Evolutionary conservation across 495 filamentous ascomycete species (phyloP), one percentile per base, ranked within the genome.

Genomic region (Penicillium flavigenum): DNA sequence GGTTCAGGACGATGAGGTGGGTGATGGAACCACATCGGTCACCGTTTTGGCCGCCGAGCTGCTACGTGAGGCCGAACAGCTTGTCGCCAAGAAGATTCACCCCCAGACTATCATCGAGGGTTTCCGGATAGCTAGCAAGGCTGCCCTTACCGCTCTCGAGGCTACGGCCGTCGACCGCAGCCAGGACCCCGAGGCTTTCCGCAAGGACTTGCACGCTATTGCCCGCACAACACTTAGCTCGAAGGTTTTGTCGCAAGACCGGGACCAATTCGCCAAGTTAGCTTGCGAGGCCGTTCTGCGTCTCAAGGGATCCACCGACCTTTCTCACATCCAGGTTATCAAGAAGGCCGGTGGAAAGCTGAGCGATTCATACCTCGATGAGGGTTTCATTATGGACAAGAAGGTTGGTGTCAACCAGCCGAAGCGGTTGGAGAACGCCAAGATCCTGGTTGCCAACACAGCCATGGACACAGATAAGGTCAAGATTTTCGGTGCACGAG

Each of bases 401-500:
- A 91, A 88, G 78, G 96, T 98, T 60, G 94, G 94, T 59, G 92
- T 98, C 59, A 98, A 98, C 80, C 94, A 98, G 72, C 92, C 94
- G 22, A 98, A 98, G 80, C 82, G 90, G 45, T 79, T 98, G 63
- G 94, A 98, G 75, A 98, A 98, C 69, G 94, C 92, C 49, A 98
- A 97, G 81, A 98, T 98, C 58, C 75, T 98, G 17, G 88, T 98
- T 26, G 94, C 94, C 54, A 98, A 98, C 75, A 98, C 94, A 11
- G 88, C 93, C 6, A 98, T 98, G 94, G 94, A 98, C 72, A 98
- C 94, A 26, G 94, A 98, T 76, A 98, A 98, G 82, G 89, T 98
- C 76, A 98, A 98, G 83, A 97, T 98, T 64, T 98, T 98, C 69
- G 94, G 94, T 56, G 94, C 94, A 19, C 86, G 91, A 24, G 89